phyloP scores from a whole-genome alignment of 305 asterid genomes.

The Vinca major region DNA sequence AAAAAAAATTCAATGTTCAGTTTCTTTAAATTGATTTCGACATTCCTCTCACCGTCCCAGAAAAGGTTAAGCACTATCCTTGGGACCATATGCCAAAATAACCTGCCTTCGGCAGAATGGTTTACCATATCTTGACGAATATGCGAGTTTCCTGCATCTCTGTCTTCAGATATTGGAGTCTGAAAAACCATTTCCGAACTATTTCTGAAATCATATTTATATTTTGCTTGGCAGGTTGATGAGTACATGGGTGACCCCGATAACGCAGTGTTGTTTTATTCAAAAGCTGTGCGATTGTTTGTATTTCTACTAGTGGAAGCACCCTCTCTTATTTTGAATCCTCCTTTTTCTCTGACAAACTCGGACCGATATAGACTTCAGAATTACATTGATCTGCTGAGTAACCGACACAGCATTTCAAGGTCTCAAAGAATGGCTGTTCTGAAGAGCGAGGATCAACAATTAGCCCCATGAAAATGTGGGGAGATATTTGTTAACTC shows the following conservation, averaged over 20 bases:
- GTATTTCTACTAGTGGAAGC: slow-evolving; percentile 73
- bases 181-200: neutral
- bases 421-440: slow-evolving; percentile 55
- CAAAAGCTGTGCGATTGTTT: slow-evolving; percentile 64
- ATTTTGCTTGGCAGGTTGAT: slow-evolving; percentile 49
- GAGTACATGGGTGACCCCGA: slow-evolving; percentile 65
- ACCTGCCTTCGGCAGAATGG: neutral
- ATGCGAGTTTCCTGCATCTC: neutral
- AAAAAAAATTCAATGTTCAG: neutral
- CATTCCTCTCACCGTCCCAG: neutral
- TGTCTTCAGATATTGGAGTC: neutral
- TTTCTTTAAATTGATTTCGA: neutral
- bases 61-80: neutral
- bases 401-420: slow-evolving; percentile 55
- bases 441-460: slow-evolving; percentile 43
- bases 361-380: slow-evolving; percentile 65
- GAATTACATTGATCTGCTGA: slow-evolving; percentile 57
- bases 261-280: slow-evolving; percentile 46
- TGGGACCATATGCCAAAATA: neutral
- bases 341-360: slow-evolving; percentile 72
- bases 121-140: neutral
- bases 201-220: neutral
- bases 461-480: slow-evolving; percentile 26
- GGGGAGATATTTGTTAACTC: slow-evolving; percentile 9
- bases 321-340: slow-evolving; percentile 68